A percentile compares a stretch with the other conserved stretches of the same genome.
phyloP scores from a whole-genome alignment of 768 basidiomycete genomes.

The Grammothele lineata region DNA sequence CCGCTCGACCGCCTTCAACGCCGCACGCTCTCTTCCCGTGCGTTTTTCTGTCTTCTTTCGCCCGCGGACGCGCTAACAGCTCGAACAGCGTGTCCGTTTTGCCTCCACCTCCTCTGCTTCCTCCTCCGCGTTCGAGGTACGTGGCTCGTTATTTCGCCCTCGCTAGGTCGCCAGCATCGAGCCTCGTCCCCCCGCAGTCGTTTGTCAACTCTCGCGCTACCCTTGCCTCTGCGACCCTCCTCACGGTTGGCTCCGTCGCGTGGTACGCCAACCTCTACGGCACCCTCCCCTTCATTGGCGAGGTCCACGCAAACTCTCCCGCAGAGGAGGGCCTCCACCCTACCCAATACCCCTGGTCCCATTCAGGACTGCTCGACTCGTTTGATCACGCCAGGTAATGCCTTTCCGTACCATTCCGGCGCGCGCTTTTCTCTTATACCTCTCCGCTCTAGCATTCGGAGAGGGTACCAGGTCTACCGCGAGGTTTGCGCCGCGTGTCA shows the following conservation, averaged over 20 bases:
- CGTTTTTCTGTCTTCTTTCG: conserved; percentile 19
- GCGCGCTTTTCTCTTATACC: not conserved
- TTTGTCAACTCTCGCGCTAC: conserved; percentile 67
- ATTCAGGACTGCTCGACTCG: conserved; percentile 81
- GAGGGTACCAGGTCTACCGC: conserved; percentile 96
- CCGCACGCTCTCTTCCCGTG: conserved; percentile 49
- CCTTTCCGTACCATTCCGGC: not conserved
- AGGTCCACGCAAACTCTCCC: conserved; percentile 89
- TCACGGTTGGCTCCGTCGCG: conserved; percentile 85
- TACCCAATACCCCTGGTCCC: conserved; percentile 82
- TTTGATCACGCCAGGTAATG: conserved; percentile 93
- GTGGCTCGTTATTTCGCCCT: conserved; percentile 17
- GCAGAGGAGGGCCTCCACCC: conserved; percentile 96
- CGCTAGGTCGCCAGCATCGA: too few species aligned
- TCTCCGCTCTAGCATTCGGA: conserved; percentile 65
- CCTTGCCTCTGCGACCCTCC: conserved; percentile 67
- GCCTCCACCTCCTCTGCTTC: conserved; percentile 59
- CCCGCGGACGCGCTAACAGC: conserved; percentile 20
- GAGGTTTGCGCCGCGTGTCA: conserved; percentile 99
- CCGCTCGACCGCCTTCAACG: conserved; percentile 39
- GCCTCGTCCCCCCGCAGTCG: conserved; percentile 41
- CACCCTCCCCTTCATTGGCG: conserved; percentile 79
- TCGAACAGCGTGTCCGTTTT: conserved; percentile 56
- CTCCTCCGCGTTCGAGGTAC: conserved; percentile 62
- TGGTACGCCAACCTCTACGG: conserved; percentile 98